phyloP scores from a whole-genome alignment of 2,329 filamentous ascomycete genomes.

The Ceratocystis harringtonii region DNA sequence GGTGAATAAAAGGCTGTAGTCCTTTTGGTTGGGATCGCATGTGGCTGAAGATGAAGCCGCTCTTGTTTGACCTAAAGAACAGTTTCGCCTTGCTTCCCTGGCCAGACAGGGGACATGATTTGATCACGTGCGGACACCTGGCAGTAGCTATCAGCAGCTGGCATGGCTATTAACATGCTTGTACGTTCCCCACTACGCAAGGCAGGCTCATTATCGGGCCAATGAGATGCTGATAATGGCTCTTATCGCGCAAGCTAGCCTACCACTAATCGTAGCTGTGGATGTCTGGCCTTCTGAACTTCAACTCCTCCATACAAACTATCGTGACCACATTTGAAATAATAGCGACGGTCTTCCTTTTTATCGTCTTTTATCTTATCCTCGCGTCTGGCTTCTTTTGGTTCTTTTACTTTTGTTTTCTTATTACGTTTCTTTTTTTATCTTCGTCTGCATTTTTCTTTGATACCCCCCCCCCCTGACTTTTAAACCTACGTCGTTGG shows the following conservation, averaged over 20 bases:
- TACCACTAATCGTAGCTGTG: not conserved
- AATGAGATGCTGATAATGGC: not conserved
- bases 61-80: not conserved
- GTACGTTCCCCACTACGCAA: not conserved
- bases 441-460: not conserved
- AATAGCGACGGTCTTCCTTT: too few relatives aligned
- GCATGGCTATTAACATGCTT: not conserved
- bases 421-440: not conserved
- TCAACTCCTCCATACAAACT: not conserved
- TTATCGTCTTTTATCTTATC: too few relatives aligned
- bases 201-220: constrained; percentile 8
- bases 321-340: not conserved
- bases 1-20: not conserved
- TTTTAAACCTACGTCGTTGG: constrained; percentile 7
- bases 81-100: constrained; percentile 10
- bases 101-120: not conserved
- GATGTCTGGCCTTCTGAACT: constrained; percentile 6
- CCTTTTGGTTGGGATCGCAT: not conserved
- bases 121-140: constrained; percentile 8
- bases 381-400: not conserved
- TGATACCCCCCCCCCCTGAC: not conserved
- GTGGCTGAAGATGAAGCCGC: too few relatives aligned
- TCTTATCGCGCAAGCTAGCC: constrained; percentile 7
- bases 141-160: not conserved
- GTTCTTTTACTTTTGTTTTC: not conserved